These are phyloP conservation scores for Wickerhamomyces bovis DNA, from an alignment of 805 yeast genomes.

Conservation along the genomic window DNA sequence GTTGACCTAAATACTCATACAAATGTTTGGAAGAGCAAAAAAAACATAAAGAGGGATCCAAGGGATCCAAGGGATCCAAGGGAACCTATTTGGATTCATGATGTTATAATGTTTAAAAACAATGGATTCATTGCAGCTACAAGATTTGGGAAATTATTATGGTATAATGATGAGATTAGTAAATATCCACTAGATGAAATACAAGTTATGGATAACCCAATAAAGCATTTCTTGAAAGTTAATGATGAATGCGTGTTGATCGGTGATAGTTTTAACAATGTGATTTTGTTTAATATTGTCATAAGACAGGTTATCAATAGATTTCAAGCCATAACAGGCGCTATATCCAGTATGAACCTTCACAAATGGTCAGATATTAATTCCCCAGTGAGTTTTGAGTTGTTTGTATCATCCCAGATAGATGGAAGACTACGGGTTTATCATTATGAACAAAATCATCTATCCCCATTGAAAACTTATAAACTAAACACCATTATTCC, in stretches of 20 bases:
- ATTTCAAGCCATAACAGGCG: slow-evolving; percentile 18
- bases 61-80: slow-evolving; percentile 5
- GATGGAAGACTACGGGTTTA: not conserved
- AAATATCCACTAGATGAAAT: slow-evolving; percentile 19
- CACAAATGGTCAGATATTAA: not conserved
- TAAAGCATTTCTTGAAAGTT: slow-evolving; percentile 11
- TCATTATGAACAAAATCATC: not conserved
- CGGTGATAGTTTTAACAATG: slow-evolving; percentile 20
- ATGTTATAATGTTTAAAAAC: slow-evolving; percentile 11
- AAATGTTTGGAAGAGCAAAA: slow-evolving; percentile 20
- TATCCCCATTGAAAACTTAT: not conserved
- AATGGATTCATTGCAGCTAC: slow-evolving; percentile 17
- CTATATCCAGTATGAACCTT: slow-evolving; percentile 12
- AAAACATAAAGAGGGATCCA: no score
- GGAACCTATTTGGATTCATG: slow-evolving; percentile 22
- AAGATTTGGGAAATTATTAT: slow-evolving; percentile 19
- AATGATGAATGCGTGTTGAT: slow-evolving; percentile 6
- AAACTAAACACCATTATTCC: not conserved
- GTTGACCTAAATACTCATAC: slow-evolving; percentile 16
- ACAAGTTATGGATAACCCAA: slow-evolving; percentile 18
- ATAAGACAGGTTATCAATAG: slow-evolving; percentile 6
- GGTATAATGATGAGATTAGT: slow-evolving; percentile 14
- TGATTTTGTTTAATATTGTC: slow-evolving; percentile 9
- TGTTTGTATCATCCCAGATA: not conserved
- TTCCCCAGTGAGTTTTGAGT: not conserved